Evolutionary conservation across 176 grass and related monocot genomes (phyloP), one percentile per base, ranked within the genome.

Genomic region (Lolium multiflorum): DNA sequence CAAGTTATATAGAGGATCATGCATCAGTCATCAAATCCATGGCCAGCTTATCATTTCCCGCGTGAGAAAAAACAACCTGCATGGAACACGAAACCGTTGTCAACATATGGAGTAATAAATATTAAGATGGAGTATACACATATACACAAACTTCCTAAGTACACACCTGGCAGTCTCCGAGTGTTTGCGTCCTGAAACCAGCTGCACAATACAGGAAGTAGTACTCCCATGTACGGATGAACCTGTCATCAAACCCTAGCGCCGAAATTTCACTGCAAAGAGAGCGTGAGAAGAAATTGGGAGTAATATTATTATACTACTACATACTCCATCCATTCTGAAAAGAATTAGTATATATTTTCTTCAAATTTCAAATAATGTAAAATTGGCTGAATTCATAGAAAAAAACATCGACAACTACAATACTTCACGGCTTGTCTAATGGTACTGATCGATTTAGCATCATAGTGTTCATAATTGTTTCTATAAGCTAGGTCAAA

Each of bases 121-220:
- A 63, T 4, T 2, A 68, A 44, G 41, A 47, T 47, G 46, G 9
- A 47, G 46, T 18, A n/a, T n/a, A n/a, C n/a, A n/a, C n/a, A 70
- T 41, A 41, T n/a, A 3, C 38, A 44, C 9, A 22, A 22, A 44
- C n/a, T 22, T 22, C 13, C 1, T 46, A 72, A 21, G 39, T 59
- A n/a, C 4, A 20, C 55, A 88, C 90, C 86, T 89, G 90, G 77
- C 88, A 92, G 78, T 81, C 28, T 65, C 76, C 86, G 41, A 94
- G 80, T 26, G 92, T 91, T 9, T 83, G 67, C 5, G 89, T 84
- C 54, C 74, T 91, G 52, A 94, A 91, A 52, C 92, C 83, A 44
- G 89, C 87, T 2, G 92, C 92, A 68, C 83, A 94, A 24, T 91
- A 94, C 14, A 94, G 22, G 70, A 94, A 91, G 72, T 94, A 94